Conservation (phyloP, 352 stramenopile species). For the Aphanomyces stellatus region DNA sequence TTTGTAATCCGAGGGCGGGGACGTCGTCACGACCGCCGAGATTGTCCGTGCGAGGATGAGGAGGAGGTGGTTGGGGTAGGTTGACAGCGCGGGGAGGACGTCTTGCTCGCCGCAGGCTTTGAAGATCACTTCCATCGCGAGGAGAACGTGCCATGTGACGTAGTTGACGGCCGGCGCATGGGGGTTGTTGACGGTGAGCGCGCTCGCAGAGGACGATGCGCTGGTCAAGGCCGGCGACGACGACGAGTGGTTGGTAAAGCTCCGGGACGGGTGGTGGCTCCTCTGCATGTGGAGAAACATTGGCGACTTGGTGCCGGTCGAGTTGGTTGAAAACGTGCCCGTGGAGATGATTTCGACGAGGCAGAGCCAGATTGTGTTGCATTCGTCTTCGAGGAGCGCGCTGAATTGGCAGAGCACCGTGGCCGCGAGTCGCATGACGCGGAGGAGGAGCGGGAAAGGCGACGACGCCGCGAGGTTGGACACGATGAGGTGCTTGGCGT, state of each 20-base stretch:
- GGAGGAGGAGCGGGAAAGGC: conserved; percentile 65
- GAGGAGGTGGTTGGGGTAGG: conserved; percentile 45
- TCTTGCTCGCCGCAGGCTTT: conserved; percentile 52
- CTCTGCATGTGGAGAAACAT: conserved; percentile 26
- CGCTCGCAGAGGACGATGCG: conserved; percentile 15
- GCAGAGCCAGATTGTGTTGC: conserved; percentile 45
- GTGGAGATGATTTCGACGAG: conserved; percentile 76
- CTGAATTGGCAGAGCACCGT: conserved; percentile 73
- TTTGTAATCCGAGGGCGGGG: conserved; percentile 58
- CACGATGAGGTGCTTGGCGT: conserved; percentile 45
- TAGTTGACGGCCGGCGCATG: conserved; percentile 40
- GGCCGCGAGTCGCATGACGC: conserved; percentile 71
- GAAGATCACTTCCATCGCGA: conserved; percentile 76
- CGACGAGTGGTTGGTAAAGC: no score
- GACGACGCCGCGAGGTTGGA: conserved; percentile 3
- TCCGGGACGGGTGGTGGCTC: background rate
- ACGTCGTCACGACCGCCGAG: conserved; percentile 73
- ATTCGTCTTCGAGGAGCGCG: conserved; percentile 51
- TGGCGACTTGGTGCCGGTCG: conserved; percentile 34
- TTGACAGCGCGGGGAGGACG: conserved; percentile 63
- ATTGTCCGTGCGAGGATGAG: conserved; percentile 50
- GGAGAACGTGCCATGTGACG: conserved; percentile 74
- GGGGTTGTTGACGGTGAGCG: conserved; percentile 21
- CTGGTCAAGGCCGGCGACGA: background rate
- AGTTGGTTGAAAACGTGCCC: conserved; percentile 48